Conservation (phyloP, 176 grass and related monocot genomes). For the Rhynchospora pubera region DNA sequence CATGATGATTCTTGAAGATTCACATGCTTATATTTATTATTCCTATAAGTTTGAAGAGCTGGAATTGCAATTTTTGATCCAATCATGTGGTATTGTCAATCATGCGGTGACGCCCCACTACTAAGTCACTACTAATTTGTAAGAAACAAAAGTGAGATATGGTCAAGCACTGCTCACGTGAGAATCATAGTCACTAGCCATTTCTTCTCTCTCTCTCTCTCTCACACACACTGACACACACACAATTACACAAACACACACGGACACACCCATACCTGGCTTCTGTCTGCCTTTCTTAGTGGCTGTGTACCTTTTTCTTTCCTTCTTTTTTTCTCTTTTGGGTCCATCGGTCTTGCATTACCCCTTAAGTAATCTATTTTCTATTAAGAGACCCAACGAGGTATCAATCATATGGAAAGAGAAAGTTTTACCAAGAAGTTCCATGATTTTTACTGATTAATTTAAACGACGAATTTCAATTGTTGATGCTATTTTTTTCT, state of each 20-base stretch:
- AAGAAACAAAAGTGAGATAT: constrained; percentile 9
- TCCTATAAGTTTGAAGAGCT: background rate
- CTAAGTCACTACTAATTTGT: constrained; percentile 10
- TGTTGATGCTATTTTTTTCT: background rate
- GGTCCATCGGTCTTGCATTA: constrained; percentile 8
- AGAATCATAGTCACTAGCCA: constrained; percentile 67
- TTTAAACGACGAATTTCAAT: too few relatives aligned
- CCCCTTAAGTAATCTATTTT: constrained; percentile 11
- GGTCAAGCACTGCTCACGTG: constrained; percentile 36
- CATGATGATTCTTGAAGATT: background rate
- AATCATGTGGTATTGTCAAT: background rate
- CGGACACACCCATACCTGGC: constrained; percentile 2
- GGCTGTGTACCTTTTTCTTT: constrained; percentile 26
- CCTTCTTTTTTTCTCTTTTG: background rate
- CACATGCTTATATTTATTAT: background rate
- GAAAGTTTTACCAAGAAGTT: background rate
- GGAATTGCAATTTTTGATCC: background rate
- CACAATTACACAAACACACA: background rate
- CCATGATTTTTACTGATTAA: too few relatives aligned
- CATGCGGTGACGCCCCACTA: background rate
- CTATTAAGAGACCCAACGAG: constrained; percentile 11
- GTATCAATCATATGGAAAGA: background rate
- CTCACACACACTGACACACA: background rate
- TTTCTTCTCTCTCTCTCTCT: constrained; percentile 19
- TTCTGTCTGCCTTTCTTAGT: constrained; percentile 43